Conservation (phyloP, 2,329 filamentous ascomycete species). For the Fusarium sp. region DNA sequence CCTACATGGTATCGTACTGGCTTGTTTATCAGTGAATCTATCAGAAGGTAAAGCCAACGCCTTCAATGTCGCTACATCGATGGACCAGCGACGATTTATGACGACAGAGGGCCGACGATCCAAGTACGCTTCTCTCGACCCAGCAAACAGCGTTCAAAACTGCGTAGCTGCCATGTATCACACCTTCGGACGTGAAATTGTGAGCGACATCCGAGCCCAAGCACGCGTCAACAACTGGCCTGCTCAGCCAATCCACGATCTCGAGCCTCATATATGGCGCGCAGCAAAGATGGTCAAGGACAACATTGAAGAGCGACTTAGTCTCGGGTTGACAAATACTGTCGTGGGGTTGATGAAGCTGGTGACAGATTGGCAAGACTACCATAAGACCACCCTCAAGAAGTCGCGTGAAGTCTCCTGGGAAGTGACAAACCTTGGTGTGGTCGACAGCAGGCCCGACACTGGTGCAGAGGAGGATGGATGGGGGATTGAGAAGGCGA, state of each 20-base stretch:
- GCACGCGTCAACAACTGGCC: slow-evolving; percentile 14
- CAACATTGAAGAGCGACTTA: background rate
- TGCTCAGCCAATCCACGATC: background rate
- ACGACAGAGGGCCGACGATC: background rate
- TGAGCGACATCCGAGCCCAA: background rate
- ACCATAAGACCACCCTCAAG: background rate
- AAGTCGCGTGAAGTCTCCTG: slow-evolving; percentile 14
- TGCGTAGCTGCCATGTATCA: background rate
- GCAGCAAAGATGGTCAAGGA: background rate
- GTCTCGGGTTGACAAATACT: background rate
- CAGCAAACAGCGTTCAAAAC: background rate
- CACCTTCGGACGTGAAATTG: background rate
- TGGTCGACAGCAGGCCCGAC: background rate
- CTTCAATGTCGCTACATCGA: background rate
- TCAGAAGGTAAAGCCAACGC: background rate
- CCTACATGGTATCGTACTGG: background rate
- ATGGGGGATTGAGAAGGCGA: background rate
- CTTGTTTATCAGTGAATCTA: background rate
- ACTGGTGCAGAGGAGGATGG: background rate
- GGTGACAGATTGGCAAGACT: slow-evolving; percentile 8
- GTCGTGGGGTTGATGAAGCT: background rate
- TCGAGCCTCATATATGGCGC: slow-evolving; percentile 7
- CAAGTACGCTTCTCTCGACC: background rate
- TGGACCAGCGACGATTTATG: slow-evolving; percentile 3
- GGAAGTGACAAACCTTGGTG: slow-evolving; percentile 11